Conservation (phyloP, 2,329 filamentous ascomycete genomes). For the Aureobasidium mangrovei region DNA sequence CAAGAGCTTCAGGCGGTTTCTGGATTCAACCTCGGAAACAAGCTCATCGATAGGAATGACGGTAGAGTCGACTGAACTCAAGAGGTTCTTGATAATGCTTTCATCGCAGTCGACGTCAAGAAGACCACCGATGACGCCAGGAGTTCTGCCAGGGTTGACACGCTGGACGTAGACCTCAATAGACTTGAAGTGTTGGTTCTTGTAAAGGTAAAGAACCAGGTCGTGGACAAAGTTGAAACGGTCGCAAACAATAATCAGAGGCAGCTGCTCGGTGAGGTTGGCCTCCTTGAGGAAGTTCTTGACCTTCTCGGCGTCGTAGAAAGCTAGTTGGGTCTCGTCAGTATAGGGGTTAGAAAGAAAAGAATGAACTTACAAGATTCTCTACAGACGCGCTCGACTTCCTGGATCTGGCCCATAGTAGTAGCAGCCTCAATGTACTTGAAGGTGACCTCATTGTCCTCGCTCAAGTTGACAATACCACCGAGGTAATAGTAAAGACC, state of each 20-base stretch:
- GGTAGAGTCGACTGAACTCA: conserved; percentile 73
- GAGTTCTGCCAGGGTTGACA: conserved; percentile 85
- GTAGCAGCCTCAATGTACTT: conserved; percentile 99
- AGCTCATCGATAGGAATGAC: conserved; percentile 91
- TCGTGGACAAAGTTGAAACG: conserved; percentile 99
- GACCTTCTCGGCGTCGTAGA: conserved; percentile 85
- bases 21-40: conserved; percentile 86
- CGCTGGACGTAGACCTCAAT: conserved; percentile 98
- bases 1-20: conserved; percentile 91
- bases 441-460: conserved; percentile 93
- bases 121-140: conserved; percentile 84
- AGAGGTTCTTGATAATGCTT: conserved; percentile 84
- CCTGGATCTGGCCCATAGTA: conserved; percentile 83
- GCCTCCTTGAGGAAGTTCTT: conserved; percentile 99
- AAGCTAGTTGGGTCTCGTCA: conserved; percentile 32
- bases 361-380: conserved; percentile 50
- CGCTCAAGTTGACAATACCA: conserved; percentile 92
- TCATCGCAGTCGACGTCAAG: conserved; percentile 97
- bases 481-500: conserved; percentile 97
- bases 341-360: neutral
- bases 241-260: conserved; percentile 96
- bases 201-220: conserved; percentile 90
- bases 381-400: conserved; percentile 94
- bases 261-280: conserved; percentile 81
- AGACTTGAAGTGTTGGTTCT: conserved; percentile 98